Base-by-base conservation (phyloP, 345 rosid genomes). In the Citrus unshiu region DNA sequence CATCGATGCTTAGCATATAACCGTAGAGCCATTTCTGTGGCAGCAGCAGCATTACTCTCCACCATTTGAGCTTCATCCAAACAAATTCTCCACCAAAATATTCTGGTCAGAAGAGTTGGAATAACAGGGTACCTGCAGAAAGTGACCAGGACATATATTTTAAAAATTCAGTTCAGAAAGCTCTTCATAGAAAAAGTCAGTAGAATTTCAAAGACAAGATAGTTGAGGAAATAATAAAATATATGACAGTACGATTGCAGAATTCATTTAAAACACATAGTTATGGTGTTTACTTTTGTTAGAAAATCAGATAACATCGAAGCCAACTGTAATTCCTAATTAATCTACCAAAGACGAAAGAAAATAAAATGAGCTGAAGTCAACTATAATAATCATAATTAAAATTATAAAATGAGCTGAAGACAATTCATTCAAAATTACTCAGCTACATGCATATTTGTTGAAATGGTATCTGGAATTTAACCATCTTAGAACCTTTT, bases 11-110 rank as follows among this genome's bases (percentile, higher is more conserved):
- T 95, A 60, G 96, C 85, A 81, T 89, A 82, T 73, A 95, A 84
- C 79, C 97, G 89, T 80, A 92, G 81, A 56, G 98, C 98, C 99
- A 95, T 95, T 87, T 95, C 98, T 80, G 99, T 83, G 54, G 99
- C 98, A 80, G 96, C 93, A 73, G 97, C 93, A 84, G 90, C 85
- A 88, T 89, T 95, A 79, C 93, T 92, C 88, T 95, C 99, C 83
- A 95, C 99, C 99, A 95, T 93, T 84, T 95, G 99, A 73, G 98
- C 99, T 84, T 95, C 99, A 84, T 95, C 99, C 86, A 95, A 87
- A 87, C 98, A 95, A 82, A 93, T 78, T 85, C 99, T 91, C 99
- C 98, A 93, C 99, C 99, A 95, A 84, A 81, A 88, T 88, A 95
- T 89, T 85, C 99, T 87, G 75, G 98, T 93, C 30, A 95, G 95